Conservation (phyloP, 2,329 filamentous ascomycete species). For the Fusarium fracticaudum region DNA sequence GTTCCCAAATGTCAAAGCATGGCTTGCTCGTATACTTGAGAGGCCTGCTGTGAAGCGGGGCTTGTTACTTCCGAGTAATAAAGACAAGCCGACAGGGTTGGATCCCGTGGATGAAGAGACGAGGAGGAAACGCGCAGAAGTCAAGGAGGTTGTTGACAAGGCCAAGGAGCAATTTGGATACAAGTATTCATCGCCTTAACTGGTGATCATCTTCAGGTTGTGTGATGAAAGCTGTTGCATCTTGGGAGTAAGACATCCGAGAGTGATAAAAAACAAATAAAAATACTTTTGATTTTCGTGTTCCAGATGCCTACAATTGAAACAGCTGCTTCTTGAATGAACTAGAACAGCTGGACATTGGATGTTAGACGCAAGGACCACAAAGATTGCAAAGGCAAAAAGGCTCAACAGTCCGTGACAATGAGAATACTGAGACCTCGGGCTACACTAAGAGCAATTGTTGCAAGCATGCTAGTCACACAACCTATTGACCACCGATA, state of each 20-base stretch:
- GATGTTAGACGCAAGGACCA: neutral
- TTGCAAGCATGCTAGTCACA: neutral
- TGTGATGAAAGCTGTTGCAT: neutral
- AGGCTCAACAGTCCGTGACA: neutral
- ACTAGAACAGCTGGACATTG: neutral
- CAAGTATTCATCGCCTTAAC: conserved; percentile 54
- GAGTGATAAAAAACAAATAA: neutral
- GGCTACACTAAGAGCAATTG: neutral
- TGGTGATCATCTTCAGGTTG: neutral
- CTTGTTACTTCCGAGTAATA: conserved; percentile 69
- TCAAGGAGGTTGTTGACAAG: conserved; percentile 47
- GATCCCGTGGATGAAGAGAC: conserved; percentile 35
- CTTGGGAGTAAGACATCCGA: neutral
- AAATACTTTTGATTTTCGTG: neutral
- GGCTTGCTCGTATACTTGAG: conserved; percentile 75
- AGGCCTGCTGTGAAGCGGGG: conserved; percentile 78
- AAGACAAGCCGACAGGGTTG: conserved; percentile 22
- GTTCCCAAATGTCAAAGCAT: conserved; percentile 77
- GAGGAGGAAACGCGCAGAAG: conserved; percentile 37
- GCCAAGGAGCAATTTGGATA: conserved; percentile 59
- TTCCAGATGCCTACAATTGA: neutral
- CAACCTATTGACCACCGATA: too few species aligned
- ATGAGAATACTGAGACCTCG: neutral
- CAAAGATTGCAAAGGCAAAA: neutral
- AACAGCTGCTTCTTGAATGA: fast-evolving